Percentiles rank a stretch among this genome's conserved stretches.
phyloP scores from a whole-genome alignment of 371 early-diverging fungal genomes.

The Mortierella sp. region DNA sequence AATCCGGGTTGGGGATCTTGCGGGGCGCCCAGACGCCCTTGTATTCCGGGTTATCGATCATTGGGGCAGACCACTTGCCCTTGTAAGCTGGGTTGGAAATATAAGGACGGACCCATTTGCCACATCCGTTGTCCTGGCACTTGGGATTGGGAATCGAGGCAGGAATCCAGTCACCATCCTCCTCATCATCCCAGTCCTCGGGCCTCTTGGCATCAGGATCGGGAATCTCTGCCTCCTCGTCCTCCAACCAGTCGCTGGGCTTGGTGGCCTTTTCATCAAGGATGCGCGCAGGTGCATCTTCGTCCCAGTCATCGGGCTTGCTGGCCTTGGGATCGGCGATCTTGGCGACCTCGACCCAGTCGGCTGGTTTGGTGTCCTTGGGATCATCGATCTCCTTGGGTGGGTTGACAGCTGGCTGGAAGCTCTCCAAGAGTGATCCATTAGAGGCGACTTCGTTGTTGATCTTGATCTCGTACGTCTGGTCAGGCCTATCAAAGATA shows the following conservation, averaged over 20 bases:
- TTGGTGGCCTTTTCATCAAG: conserved; percentile 87
- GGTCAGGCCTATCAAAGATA: conserved; percentile 73
- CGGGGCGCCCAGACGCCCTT: conserved; percentile 95
- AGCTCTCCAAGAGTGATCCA: conserved; percentile 88
- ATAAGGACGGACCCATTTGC: conserved; percentile 69
- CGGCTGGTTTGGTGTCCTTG: conserved; percentile 88
- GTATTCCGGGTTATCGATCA: conserved; percentile 95
- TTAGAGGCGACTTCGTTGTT: conserved; percentile 77
- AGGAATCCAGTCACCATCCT: conserved; percentile 91
- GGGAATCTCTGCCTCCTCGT: conserved; percentile 78
- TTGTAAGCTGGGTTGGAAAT: conserved; percentile 93
- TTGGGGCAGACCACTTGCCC: conserved; percentile 84
- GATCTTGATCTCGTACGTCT: conserved; percentile 86
- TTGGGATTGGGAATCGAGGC: conserved; percentile 83
- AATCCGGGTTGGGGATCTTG: conserved; percentile 91
- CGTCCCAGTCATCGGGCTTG: conserved; percentile 92
- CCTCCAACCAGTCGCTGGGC: conserved; percentile 93
- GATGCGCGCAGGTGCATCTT: conserved; percentile 73
- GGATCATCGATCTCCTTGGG: conserved; percentile 95
- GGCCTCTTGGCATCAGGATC: conserved; percentile 94
- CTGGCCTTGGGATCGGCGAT: conserved; percentile 88
- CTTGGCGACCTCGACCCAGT: conserved; percentile 95
- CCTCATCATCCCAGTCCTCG: conserved; percentile 93
- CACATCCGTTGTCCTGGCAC: conserved; percentile 83
- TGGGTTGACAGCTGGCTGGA: conserved; percentile 81